Evolutionary conservation across 2,329 filamentous ascomycete species (phyloP).

Genomic region (Xylaria sp.): DNA sequence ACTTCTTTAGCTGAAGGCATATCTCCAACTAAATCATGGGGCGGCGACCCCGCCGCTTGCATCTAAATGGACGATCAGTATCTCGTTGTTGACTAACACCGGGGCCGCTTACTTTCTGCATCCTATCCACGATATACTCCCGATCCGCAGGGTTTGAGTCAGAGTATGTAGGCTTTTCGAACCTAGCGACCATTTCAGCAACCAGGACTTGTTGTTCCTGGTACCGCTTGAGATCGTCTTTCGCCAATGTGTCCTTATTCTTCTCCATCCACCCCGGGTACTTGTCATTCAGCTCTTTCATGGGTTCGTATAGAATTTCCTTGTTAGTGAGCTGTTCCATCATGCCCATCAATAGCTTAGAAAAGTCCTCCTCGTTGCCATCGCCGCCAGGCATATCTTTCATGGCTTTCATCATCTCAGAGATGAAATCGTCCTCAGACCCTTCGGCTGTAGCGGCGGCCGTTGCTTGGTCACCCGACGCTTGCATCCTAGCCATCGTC

Average conservation of each 20-base stretch:
- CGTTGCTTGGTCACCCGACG: slow-evolving; percentile 85
- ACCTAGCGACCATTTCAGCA: slow-evolving; percentile 85
- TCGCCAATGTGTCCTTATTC: slow-evolving; percentile 72
- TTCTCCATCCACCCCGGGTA: slow-evolving; percentile 89
- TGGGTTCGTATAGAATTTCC: slow-evolving; percentile 97
- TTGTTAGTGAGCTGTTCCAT: slow-evolving; percentile 99
- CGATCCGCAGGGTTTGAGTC: slow-evolving; percentile 84
- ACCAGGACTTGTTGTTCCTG: slow-evolving; percentile 83
- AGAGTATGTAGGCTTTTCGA: slow-evolving; percentile 82
- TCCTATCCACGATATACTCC: slow-evolving; percentile 94
- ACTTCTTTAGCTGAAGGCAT: slow-evolving; percentile 84
- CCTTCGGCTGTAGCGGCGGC: slow-evolving; percentile 76
- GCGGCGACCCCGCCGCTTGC: slow-evolving; percentile 94
- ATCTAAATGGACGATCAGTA: slow-evolving; percentile 68
- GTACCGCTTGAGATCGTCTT: slow-evolving; percentile 82
- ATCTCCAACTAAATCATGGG: slow-evolving; percentile 89
- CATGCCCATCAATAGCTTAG: slow-evolving; percentile 95
- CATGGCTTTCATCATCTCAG: slow-evolving; percentile 93
- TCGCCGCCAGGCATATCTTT: slow-evolving; percentile 68
- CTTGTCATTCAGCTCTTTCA: slow-evolving; percentile 95
- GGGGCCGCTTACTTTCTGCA: slow-evolving; percentile 82
- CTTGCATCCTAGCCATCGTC: slow-evolving; percentile 97
- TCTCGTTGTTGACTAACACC: neutral
- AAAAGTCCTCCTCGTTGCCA: slow-evolving; percentile 82
- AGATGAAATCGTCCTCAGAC: slow-evolving; percentile 80